These are phyloP conservation scores for Coemansia sp. DNA, from an alignment of 192 early-diverging fungal genomes.

Conservation along the genomic window DNA sequence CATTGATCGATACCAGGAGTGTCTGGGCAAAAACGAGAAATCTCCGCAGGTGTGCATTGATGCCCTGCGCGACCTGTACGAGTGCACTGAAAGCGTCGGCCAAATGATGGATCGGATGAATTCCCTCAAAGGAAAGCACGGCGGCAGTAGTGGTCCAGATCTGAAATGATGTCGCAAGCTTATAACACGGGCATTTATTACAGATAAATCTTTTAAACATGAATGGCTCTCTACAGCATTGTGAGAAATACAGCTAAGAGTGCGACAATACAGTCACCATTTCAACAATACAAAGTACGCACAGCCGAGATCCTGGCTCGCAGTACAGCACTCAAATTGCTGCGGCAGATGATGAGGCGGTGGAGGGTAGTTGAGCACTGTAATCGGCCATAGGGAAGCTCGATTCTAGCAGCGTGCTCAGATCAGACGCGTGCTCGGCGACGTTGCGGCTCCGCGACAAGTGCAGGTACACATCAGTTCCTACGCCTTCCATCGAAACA, in stretches of 20 bases:
- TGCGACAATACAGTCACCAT: no score
- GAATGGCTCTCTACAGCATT: no score
- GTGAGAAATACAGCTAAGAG: no score
- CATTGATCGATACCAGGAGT: slow-evolving; percentile 44
- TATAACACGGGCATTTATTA: no score
- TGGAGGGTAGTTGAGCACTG: no score
- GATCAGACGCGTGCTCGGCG: slow-evolving; percentile 22
- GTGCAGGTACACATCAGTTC: slow-evolving; percentile 59
- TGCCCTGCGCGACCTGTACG: slow-evolving; percentile 40
- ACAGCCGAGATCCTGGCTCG: no score
- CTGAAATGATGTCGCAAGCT: no score
- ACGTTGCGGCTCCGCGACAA: slow-evolving; percentile 41
- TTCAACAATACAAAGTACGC: no score
- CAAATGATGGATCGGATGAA: slow-evolving; percentile 50
- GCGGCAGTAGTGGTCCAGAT: background rate
- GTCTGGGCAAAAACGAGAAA: slow-evolving; percentile 27
- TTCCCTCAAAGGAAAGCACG: slow-evolving; percentile 24
- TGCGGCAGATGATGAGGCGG: no score
- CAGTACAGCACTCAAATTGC: no score
- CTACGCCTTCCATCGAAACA: slow-evolving; percentile 64
- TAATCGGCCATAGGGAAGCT: background rate
- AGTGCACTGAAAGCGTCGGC: slow-evolving; percentile 49
- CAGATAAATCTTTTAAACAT: no score
- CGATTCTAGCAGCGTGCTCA: slow-evolving; percentile 33
- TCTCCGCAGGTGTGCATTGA: slow-evolving; percentile 38